Percentiles rank a stretch among this genome's conserved stretches.
phyloP scores from a whole-genome alignment of 768 basidiomycete genomes.

The Mycena olivaceomarginata region DNA sequence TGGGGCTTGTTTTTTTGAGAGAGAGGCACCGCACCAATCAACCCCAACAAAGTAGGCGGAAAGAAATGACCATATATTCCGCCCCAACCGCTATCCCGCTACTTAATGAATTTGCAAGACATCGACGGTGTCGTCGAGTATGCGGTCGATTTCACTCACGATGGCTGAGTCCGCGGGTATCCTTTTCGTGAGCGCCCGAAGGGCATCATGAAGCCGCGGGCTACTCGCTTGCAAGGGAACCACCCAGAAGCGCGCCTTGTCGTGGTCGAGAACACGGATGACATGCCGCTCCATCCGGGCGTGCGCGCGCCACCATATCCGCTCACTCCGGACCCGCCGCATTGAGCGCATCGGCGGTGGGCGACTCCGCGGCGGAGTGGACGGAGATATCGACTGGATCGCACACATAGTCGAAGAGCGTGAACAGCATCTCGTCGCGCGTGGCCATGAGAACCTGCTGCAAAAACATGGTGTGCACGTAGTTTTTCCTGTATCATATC shows the following conservation, averaged over 20 bases:
- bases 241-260: not conserved
- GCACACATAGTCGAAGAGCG: conserved; percentile 3
- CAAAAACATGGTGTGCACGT: not conserved
- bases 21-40: too few species aligned
- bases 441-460: conserved; percentile 5
- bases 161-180: too few species aligned
- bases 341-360: not conserved
- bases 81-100: too few species aligned
- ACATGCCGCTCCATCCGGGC: conserved; percentile 9
- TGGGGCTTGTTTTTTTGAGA: too few species aligned
- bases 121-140: too few species aligned
- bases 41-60: too few species aligned
- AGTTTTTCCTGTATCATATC: not conserved
- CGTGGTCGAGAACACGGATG: not conserved
- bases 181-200: not conserved
- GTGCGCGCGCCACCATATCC: not conserved
- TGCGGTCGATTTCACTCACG: too few species aligned
- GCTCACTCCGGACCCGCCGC: not conserved
- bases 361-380: not conserved
- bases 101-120: too few species aligned
- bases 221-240: conserved; percentile 10
- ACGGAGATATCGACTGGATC: not conserved
- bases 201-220: not conserved
- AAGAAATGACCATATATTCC: too few species aligned
- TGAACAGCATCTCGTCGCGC: not conserved